phyloP scores from a whole-genome alignment of 2,329 filamentous ascomycete genomes.

The Rosellinia necatrix region DNA sequence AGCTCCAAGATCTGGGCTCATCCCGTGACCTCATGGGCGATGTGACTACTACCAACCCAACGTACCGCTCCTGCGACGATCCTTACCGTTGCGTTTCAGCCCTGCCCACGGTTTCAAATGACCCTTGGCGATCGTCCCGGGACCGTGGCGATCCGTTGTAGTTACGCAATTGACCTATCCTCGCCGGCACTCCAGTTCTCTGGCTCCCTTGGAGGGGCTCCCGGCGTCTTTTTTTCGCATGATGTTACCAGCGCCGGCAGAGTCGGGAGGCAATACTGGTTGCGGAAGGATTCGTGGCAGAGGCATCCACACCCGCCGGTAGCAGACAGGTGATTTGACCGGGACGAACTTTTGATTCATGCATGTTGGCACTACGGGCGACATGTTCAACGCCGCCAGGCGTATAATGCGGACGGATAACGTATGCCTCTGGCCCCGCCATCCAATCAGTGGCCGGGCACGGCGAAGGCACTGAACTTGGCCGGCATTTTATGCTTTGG shows the following conservation, averaged over 20 bases:
- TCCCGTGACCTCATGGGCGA: neutral
- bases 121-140: constrained; percentile 33
- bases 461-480: neutral
- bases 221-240: constrained; percentile 6
- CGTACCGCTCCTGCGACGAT: constrained; percentile 1
- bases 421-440: constrained; percentile 15
- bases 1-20: neutral
- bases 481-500: constrained; percentile 3
- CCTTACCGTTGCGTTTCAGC: constrained; percentile 35
- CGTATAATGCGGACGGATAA: neutral
- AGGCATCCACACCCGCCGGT: neutral
- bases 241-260: neutral
- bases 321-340: constrained; percentile 9
- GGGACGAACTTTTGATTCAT: constrained; percentile 10
- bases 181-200: neutral
- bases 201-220: neutral
- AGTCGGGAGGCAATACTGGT: constrained; percentile 8
- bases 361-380: neutral
- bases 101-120: constrained; percentile 34
- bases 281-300: constrained; percentile 12
- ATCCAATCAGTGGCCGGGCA: neutral
- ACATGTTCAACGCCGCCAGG: neutral
- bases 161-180: constrained; percentile 5
- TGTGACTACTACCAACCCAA: neutral
- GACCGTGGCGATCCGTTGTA: constrained; percentile 33